These are phyloP conservation scores for Corylus heterophylla DNA, from an alignment of 306 rosid species.

Conservation along the genomic window DNA sequence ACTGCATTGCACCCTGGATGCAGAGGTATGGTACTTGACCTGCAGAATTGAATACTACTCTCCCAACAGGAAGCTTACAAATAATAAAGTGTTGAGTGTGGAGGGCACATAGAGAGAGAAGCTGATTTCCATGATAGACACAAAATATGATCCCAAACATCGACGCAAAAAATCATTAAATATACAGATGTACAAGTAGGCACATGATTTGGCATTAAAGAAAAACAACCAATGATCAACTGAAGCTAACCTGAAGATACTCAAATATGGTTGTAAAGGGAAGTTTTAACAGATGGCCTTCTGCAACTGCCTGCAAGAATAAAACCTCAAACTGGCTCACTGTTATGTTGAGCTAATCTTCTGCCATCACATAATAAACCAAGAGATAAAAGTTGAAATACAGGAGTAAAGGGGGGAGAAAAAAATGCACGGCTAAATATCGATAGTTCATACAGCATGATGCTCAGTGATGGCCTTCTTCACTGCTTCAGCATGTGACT, in stretches of 20 bases:
- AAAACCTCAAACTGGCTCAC: conserved; percentile 24
- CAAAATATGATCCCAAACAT: neutral
- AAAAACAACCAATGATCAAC: conserved; percentile 2
- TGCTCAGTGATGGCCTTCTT: conserved; percentile 61
- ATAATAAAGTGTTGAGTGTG: neutral
- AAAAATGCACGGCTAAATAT: conserved; percentile 22
- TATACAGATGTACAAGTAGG: neutral
- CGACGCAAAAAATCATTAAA: neutral
- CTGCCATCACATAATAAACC: conserved; percentile 4
- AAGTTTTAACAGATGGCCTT: conserved; percentile 68
- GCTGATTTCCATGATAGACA: neutral
- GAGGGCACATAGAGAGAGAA: neutral
- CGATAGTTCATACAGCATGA: conserved; percentile 62
- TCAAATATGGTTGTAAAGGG: conserved; percentile 86
- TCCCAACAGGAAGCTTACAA: neutral
- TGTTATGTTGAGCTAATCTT: conserved; percentile 18
- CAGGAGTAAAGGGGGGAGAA: conserved; percentile 1
- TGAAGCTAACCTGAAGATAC: conserved; percentile 85
- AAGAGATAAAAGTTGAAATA: conserved; percentile 18
- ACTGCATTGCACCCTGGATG: neutral
- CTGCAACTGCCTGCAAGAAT: conserved; percentile 67
- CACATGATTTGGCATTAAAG: conserved; percentile 21
- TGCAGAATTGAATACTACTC: neutral
- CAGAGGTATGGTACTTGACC: neutral
- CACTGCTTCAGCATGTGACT: conserved; percentile 71